Evolutionary conservation across 352 stramenopile genomes (phyloP), one percentile per base, ranked within the genome.

Genomic region (Pythium volutum): DNA sequence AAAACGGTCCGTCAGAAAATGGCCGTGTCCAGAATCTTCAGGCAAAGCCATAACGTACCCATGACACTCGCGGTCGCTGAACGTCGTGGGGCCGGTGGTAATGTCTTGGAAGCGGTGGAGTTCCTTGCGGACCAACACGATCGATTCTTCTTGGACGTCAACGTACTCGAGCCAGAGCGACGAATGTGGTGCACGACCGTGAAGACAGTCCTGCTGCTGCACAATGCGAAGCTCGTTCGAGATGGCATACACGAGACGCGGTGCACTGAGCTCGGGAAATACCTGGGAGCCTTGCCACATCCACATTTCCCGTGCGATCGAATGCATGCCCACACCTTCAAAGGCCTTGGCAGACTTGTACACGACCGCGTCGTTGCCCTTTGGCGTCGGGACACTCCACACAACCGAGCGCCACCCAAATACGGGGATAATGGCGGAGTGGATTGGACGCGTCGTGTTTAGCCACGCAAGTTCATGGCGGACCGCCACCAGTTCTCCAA

Each of bases 271-370:
- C 25, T 69, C 54, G 14, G 53, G 53, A 15, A 50, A 55, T 23
- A 36, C 25, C 10, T 26, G 9, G 0, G 48, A 54, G 7, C 41
- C 47, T 39, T 49, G 27, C 41, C 46, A 55, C 10, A 10, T 41
- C 62, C 62, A 69, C n/a, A 69, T 23, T 27, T 36, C 12, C 10
- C 43, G 33, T 1, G 53, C 62, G 25, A 69, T 43, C 3, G n/a
- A 5, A 6, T 51, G 34, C 48, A 61, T 56, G 10, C 22, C 11
- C 10, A 64, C 55, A 34, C 20, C 46, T 20, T 69, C 55, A 25
- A 69, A 69, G 9, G 49, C 48, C 49, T 69, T 69, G 25, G 62
- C 62, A 7, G 62, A 63, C 41, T 69, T 69, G 36, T 39, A 63
- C 15, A 57, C 39, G 11, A 63, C 39, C 1, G 51, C 53, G 5